Evolutionary conservation across 2,329 filamentous ascomycete genomes (phyloP).

Genomic region (Stachybotrys echinatus): DNA sequence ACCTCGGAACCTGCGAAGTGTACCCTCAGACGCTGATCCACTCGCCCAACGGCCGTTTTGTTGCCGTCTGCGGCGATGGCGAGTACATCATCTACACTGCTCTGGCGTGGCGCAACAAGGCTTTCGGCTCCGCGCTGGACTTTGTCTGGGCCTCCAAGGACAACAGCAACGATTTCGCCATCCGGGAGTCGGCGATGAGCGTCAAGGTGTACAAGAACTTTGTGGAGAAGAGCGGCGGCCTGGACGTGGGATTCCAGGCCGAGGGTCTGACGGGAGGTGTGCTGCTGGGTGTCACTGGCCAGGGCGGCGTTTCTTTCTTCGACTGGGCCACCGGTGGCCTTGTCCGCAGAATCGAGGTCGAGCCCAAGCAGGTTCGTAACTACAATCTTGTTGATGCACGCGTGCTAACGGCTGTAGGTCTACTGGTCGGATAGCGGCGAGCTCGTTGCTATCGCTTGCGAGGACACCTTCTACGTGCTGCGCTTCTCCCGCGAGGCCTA

Average conservation of each 20-base stretch:
- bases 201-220: slow-evolving; percentile 99
- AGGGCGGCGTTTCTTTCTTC: slow-evolving; percentile 91
- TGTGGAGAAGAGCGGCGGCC: slow-evolving; percentile 78
- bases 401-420: slow-evolving; percentile 44
- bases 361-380: slow-evolving; percentile 44
- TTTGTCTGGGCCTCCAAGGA: slow-evolving; percentile 97
- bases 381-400: background rate
- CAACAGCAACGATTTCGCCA: slow-evolving; percentile 97
- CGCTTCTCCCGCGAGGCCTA: slow-evolving; percentile 89
- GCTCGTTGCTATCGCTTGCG: slow-evolving; percentile 85
- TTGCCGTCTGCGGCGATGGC: slow-evolving; percentile 79
- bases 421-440: slow-evolving; percentile 99
- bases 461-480: slow-evolving; percentile 92
- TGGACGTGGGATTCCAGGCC: slow-evolving; percentile 93
- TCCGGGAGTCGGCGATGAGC: slow-evolving; percentile 87
- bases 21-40: slow-evolving; percentile 93
- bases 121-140: slow-evolving; percentile 90
- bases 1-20: slow-evolving; percentile 91
- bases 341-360: slow-evolving; percentile 85
- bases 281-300: slow-evolving; percentile 87
- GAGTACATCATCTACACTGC: slow-evolving; percentile 99
- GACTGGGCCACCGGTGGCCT: slow-evolving; percentile 90
- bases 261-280: slow-evolving; percentile 87
- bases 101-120: slow-evolving; percentile 93
- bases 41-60: slow-evolving; percentile 91